Evolutionary conservation across 768 basidiomycete species (phyloP).

Genomic region (Suillus discolor): DNA sequence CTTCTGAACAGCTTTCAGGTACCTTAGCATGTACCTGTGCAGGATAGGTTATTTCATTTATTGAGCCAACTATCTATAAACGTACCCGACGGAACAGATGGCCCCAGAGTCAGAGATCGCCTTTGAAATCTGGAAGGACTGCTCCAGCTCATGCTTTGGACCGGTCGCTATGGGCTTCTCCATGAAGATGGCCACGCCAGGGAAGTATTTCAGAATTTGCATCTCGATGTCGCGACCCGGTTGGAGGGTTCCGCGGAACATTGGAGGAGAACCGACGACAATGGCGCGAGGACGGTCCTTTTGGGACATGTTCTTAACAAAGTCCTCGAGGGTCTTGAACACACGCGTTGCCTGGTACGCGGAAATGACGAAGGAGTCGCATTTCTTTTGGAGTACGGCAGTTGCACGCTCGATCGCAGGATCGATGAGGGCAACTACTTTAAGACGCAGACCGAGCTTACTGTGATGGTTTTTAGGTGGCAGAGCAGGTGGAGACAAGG

Average conservation of each 20-base stretch:
- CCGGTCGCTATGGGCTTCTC: constrained; percentile 94
- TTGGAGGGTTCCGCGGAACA: constrained; percentile 81
- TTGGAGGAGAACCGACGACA: constrained; percentile 91
- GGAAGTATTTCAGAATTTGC: constrained; percentile 86
- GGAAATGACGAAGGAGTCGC: constrained; percentile 89
- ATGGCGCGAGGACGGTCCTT: constrained; percentile 76
- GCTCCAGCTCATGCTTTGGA: constrained; percentile 62
- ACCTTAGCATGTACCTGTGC: constrained; percentile 87
- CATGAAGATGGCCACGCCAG: constrained; percentile 85
- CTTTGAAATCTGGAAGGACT: constrained; percentile 73
- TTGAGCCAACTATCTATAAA: background rate
- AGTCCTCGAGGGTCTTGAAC: constrained; percentile 86
- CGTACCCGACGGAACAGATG: constrained; percentile 88
- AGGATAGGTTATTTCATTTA: background rate
- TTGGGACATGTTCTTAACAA: constrained; percentile 66
- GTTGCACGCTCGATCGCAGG: constrained; percentile 82
- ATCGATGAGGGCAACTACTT: constrained; percentile 94
- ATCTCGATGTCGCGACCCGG: constrained; percentile 84
- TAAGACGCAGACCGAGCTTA: constrained; percentile 94
- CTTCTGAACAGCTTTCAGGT: constrained; percentile 91
- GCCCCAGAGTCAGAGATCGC: constrained; percentile 68
- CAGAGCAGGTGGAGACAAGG: constrained; percentile 6
- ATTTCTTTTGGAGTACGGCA: constrained; percentile 84
- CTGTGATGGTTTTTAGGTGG: constrained; percentile 38
- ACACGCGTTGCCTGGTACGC: constrained; percentile 90